Base-by-base conservation (phyloP, 805 yeast species). In the Candida railenensis region DNA sequence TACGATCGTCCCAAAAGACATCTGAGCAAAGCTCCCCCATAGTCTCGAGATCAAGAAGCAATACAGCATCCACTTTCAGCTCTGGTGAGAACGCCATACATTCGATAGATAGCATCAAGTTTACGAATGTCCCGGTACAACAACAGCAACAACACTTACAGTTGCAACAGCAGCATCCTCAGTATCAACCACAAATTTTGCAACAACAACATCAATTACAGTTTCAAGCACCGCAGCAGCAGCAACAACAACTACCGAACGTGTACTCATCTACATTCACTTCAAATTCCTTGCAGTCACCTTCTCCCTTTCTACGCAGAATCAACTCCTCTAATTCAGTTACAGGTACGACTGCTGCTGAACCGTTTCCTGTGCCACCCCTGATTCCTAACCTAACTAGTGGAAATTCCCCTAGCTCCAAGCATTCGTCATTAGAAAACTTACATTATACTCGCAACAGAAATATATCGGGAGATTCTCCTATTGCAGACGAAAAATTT, bases 51-150 rank as follows among this genome's bases (percentile, higher is more conserved):
- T 40, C 43, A 30, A 40, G 43, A 40, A 40, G 43, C n/a, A 40
- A 28, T 19, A 40, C 43, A 5, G 34, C 25, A 15, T 40, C 43
- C 12, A 40, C 43, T 3, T 25, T 28, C 16, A 22, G 43, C 34
- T 28, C 36, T 3, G 36, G 43, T 11, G 43, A 40, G 22, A 36
- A 36, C 20, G n/a, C 21, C 19, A 22, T 28, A 3, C 42, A 39
- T n/a, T 39, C 42, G 15, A 39, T 39, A n/a, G 42, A 39, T 19
- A 39, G 42, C 32, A 39, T 39, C 30, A 39, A 39, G 22, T 39
- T 39, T 32, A 39, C 42, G 4, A 22, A 9, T 21, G 22, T 39
- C 12, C 39, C 39, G 19, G 22, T 15, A 14, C 39, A 36, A 22
- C 14, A 16, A 18, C 39, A 36, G 19, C 36, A 33, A 8, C 12